Base-by-base conservation (phyloP, 371 early-diverging fungal genomes). In the Chytridiales sp. region DNA sequence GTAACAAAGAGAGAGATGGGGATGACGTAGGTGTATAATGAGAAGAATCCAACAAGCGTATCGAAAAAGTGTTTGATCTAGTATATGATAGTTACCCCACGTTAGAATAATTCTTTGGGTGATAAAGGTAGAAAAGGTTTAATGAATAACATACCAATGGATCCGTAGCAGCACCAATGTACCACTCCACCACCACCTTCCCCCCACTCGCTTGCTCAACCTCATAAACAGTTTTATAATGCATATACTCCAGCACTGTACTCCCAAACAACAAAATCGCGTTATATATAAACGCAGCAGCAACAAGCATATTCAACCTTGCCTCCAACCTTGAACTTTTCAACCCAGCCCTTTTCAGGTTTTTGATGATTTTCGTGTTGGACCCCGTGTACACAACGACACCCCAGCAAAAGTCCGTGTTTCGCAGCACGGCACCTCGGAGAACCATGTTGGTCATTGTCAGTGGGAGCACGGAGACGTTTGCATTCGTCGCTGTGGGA, bases 1-100 rank as follows among this genome's bases (percentile, higher is more conserved):
- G 80, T 82, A 5, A 89, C 86, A 65, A 83, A 89, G 2, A 89
- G 75, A 40, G 85, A 85, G 46, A 89, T 74, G 1, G 89, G 89
- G 41, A 89, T 81, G 15, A 86, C 72, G 62, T 79, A 80, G 32
- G 79, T 77, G 65, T 72, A 81, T 19, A 76, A 42, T 21, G 65
- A 62, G 52, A 79, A 74, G 62, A 66, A 73, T 1, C 66, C 61
- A 26, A 69, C 29, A 9, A 69, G 44, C 17, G 47, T 31, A 1
- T 46, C 50, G 48, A 63, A 5, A 35, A 63, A 63, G 50, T 55
- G 47, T 38, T 17, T 38, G 19, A 27, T 50, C 57, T 59, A 31
- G 19, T 2, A 39, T 40, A n/a, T n/a, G n/a, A n/a, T n/a, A n/a
- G n/a, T n/a, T n/a, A n/a, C n/a, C n/a, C n/a, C n/a, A n/a, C n/a